phyloP scores from a whole-genome alignment of 305 asterid genomes.

The Fraxinus baroniana region DNA sequence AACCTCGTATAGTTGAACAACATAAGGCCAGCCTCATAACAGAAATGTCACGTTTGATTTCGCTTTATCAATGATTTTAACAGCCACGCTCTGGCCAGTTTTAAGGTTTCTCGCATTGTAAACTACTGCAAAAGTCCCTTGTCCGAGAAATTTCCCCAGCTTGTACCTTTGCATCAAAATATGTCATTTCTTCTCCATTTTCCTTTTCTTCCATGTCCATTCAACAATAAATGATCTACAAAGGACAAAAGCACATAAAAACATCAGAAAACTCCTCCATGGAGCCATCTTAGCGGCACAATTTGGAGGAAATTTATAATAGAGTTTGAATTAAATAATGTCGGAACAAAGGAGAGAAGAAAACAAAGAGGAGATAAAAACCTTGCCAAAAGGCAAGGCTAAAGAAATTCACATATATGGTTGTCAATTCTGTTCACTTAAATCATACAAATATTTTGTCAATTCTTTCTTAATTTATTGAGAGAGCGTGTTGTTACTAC shows the following conservation, averaged over 20 bases:
- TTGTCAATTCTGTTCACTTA: too few relatives aligned
- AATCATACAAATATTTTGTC: too few relatives aligned
- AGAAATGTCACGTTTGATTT: conserved; percentile 54
- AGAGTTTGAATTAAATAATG: too few relatives aligned
- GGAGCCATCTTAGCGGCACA: conserved; percentile 1
- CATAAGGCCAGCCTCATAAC: conserved; percentile 49
- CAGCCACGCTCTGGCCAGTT: conserved; percentile 39
- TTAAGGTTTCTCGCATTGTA: conserved; percentile 40
- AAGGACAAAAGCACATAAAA: not conserved
- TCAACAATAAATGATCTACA: conserved; percentile 4
- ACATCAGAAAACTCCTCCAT: not conserved
- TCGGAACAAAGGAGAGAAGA: not conserved
- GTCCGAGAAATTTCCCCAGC: conserved; percentile 46
- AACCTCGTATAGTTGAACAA: conserved; percentile 49
- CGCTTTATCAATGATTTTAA: conserved; percentile 46
- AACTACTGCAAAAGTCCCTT: conserved; percentile 51
- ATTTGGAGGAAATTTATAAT: not conserved
- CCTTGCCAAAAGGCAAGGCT: conserved; percentile 1
- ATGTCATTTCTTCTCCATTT: conserved; percentile 35
- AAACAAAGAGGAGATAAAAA: not conserved
- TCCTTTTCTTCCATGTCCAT: conserved; percentile 11
- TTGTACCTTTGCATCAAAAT: conserved; percentile 45
- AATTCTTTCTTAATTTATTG: too few relatives aligned
- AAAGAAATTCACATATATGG: not conserved
- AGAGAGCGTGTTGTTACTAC: too few relatives aligned